Evolutionary conservation across 371 early-diverging fungal genomes (phyloP), one percentile per base, ranked within the genome.

Genomic region (Coemansia sp.): DNA sequence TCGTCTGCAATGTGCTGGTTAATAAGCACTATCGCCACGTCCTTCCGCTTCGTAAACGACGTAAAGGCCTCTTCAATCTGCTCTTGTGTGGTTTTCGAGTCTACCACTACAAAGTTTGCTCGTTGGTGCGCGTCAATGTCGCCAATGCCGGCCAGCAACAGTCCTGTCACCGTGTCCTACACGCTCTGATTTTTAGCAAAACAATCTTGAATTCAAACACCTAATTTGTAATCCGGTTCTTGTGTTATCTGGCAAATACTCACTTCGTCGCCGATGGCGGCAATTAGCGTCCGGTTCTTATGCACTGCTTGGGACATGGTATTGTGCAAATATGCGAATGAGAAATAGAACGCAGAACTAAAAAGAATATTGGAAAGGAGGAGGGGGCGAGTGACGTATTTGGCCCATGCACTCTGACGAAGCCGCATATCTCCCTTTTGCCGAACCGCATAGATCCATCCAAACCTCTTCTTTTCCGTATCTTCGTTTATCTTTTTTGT

Each of bases 251-350:
- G 33, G 33, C 33, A 9, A 33, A 44, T 44, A n/a, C 44, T 12
- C 80, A 92, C 95, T 87, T 98, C 98, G 80, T 97, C 99, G 66
- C 99, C 99, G 70, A 98, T 94, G 53, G 94, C 91, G 26, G 95
- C 95, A 80, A 98, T 89, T 59, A 96, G 89, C 39, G 89, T 88
- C 59, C 98, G 87, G 71, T 93, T 93, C 48, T 79, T 80, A 9
- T 54, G 54, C 11, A n/a, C 11, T 54, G 54, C 54, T 26, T 54
- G 54, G 21, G 54, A 8, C 54, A 54, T 54, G 4, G 8, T n/a
- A 16, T 16, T 54, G 28, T 54, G 48, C 48, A 18, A 26, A 16
- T 54, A 6, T 26, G 26, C 54, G 28, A 11, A 53, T 21, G n/a
- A 50, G 51, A 44, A 44, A 16, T 44, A 44, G 44, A 16, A n/a